Evolutionary conservation across 352 stramenopile species (phyloP).

Genomic region (Globisporangium spinosum): DNA sequence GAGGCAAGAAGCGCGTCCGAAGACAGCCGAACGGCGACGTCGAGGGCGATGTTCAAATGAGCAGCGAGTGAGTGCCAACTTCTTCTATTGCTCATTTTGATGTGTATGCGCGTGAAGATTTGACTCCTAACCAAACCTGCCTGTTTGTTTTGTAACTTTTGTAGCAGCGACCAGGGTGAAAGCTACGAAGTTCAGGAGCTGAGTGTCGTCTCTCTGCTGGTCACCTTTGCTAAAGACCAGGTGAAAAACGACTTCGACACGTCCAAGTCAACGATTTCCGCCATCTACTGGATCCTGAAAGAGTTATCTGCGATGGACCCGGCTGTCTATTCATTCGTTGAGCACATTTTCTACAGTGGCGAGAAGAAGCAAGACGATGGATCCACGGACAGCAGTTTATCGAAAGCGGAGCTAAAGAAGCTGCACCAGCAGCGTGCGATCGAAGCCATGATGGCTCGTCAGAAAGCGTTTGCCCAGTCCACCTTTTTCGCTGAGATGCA

Average conservation of each 20-base stretch:
- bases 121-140: conserved; percentile 1
- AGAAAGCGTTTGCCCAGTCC: conserved; percentile 74
- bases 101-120: background rate
- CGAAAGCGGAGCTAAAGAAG: conserved; percentile 72
- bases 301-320: conserved; percentile 52
- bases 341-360: conserved; percentile 59
- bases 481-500: conserved; percentile 68
- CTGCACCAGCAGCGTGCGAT: conserved; percentile 80
- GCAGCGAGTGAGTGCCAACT: conserved; percentile 44
- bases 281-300: conserved; percentile 80
- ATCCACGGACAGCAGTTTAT: conserved; percentile 49
- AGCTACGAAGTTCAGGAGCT: conserved; percentile 49
- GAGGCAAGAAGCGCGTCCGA: conserved; percentile 71
- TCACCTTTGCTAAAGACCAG: conserved; percentile 58
- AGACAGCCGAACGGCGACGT: conserved; percentile 36
- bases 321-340: conserved; percentile 46
- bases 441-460: conserved; percentile 76
- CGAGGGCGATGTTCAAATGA: conserved; percentile 62
- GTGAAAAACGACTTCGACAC: conserved; percentile 76
- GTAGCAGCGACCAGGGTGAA: conserved; percentile 53
- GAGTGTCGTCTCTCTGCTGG: conserved; percentile 61
- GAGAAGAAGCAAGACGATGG: conserved; percentile 60
- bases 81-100: background rate
- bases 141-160: conserved; percentile 13
- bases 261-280: conserved; percentile 71